phyloP scores from a whole-genome alignment of 1,139 yeast genomes.

The Blastobotrys indianensis region DNA sequence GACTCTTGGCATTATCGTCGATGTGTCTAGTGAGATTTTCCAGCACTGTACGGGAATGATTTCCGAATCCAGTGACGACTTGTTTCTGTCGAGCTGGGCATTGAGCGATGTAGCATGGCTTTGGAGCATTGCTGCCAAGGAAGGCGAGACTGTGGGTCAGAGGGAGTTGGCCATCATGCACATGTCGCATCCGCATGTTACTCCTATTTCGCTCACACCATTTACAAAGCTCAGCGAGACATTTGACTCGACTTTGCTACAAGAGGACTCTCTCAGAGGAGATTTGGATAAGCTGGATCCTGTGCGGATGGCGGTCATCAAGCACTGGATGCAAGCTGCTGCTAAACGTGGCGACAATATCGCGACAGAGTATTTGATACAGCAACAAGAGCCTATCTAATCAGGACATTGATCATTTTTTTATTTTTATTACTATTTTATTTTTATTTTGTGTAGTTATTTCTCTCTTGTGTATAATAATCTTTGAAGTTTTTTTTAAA shows the following conservation, averaged over 20 bases:
- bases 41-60: conserved; percentile 30
- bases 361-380: conserved; percentile 29
- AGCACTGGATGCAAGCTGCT: conserved; percentile 32
- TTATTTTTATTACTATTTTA: not conserved
- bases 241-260: conserved; percentile 24
- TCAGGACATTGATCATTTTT: not conserved
- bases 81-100: conserved; percentile 23
- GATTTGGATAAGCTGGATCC: conserved; percentile 31
- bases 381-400: conserved; percentile 15
- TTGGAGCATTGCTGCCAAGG: conserved; percentile 31
- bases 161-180: conserved; percentile 32
- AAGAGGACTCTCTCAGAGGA: conserved; percentile 20
- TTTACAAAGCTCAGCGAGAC: conserved; percentile 24
- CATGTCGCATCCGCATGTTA: conserved; percentile 29
- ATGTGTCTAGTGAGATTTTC: conserved; percentile 32
- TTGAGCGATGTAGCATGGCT: conserved; percentile 29
- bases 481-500: not conserved
- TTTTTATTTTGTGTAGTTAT: not conserved
- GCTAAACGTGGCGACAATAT: conserved; percentile 30
- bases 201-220: conserved; percentile 26
- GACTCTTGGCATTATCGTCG: conserved; percentile 28
- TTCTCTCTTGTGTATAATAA: not conserved
- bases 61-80: conserved; percentile 1
- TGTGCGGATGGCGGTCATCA: conserved; percentile 29
- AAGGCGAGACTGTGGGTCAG: conserved; percentile 29